phyloP scores from a whole-genome alignment of 768 basidiomycete genomes.

The Lactarius hengduanensis region DNA sequence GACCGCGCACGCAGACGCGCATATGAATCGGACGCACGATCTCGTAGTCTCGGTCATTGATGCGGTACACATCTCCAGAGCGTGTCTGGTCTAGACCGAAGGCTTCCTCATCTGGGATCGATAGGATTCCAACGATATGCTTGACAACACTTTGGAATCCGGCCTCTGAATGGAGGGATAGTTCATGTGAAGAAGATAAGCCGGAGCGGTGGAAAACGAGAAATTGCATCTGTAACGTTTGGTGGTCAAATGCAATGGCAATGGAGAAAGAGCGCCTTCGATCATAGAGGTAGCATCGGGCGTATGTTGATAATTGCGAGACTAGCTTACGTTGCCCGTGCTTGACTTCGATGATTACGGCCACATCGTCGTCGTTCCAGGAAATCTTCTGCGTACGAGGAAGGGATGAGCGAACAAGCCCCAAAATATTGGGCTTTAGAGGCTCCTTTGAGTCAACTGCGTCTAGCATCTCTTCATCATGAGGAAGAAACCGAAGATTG shows the following conservation, averaged over 20 bases:
- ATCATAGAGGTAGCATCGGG: not conserved
- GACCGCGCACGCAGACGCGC: not conserved
- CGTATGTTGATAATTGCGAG: not conserved
- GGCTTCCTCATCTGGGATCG: not conserved
- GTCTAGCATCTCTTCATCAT: not conserved
- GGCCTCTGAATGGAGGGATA: not conserved
- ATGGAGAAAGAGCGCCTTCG: not conserved
- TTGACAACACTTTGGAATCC: not conserved
- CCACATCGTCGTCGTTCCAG: slow-evolving; percentile 1
- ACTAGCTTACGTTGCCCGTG: not conserved
- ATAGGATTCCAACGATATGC: slow-evolving; percentile 1
- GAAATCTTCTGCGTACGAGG: not conserved
- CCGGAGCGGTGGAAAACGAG: not conserved
- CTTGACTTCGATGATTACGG: not conserved
- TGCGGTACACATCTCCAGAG: not conserved
- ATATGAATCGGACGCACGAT: not conserved
- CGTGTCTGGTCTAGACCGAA: not conserved
- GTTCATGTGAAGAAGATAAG: not conserved
- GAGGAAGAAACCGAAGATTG: not conserved
- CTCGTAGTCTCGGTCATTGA: not conserved
- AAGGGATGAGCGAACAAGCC: not conserved
- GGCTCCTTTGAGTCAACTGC: too few species aligned
- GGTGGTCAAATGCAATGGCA: not conserved
- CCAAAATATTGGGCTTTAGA: not conserved
- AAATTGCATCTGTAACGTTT: not conserved